Base-by-base conservation (phyloP, 441 rosid genomes). In the Melastoma candidum region DNA sequence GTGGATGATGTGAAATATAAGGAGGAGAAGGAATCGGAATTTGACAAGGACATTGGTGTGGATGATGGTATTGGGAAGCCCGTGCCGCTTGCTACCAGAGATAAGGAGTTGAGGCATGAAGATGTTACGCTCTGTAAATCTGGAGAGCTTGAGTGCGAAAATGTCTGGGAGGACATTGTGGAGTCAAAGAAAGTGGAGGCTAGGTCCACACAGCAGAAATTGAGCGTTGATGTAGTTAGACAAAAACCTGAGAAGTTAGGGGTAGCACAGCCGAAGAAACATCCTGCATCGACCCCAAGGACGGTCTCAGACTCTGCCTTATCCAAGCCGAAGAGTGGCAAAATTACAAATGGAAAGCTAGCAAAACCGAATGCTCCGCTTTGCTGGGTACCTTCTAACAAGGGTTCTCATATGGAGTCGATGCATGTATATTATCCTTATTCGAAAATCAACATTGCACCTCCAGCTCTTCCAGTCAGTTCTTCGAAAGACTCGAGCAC, bases 371-470 rank as follows among this genome's bases (percentile, higher is more conserved):
- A 64, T 66, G 63, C 76, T 24, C 75, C 75, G 29, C 84, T 92
- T 60, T 80, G 89, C 60, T 89, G 97, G 98, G 74, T 88, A 64
- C 88, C 97, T 32, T 65, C 95, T 13, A 84, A 83, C 74, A 93
- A 81, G 71, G 97, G 87, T 48, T 81, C 92, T 45, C 81, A 75
- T 56, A 67, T 72, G 47, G 82, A 78, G 74, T 86, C 96, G 29
- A 80, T 83, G 90, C 90, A 78, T 59, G 87, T 82, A 61, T 71
- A 84, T 24, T 81, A 81, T 71, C 95, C 95, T 1, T 94, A 88
- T 25, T 77, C 94, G 56, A 75, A 90, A 71, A 70, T 77, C 63
- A 84, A 77, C 61, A 93, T 86, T 71, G 95, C 92, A 41, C 93
- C 93, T 7, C 81, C 95, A 57, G 72, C 74, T 53, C 79, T 81